These are phyloP conservation scores for Trichophyton benhamiae DNA, from an alignment of 2,329 filamentous ascomycete species.

Conservation along the genomic window DNA sequence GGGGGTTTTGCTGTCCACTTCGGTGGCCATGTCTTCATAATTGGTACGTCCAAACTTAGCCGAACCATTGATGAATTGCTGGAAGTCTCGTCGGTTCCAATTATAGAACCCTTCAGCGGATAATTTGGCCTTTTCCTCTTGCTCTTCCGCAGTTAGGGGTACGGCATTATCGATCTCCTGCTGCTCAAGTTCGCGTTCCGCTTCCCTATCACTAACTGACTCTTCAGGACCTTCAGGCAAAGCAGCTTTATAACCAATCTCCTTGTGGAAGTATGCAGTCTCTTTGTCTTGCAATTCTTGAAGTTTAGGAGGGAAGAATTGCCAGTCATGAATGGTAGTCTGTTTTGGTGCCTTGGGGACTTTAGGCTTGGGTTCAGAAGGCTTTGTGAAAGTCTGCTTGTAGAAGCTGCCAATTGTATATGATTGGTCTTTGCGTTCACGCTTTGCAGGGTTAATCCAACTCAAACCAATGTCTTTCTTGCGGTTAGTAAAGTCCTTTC, in stretches of 20 bases:
- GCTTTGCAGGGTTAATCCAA: constrained; percentile 98
- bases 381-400: constrained; percentile 68
- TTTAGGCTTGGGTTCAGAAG: constrained; percentile 80
- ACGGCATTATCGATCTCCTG: constrained; percentile 86
- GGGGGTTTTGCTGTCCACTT: constrained; percentile 80
- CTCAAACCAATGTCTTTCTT: constrained; percentile 86
- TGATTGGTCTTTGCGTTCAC: constrained; percentile 93
- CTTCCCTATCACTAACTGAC: constrained; percentile 72
- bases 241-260: constrained; percentile 89
- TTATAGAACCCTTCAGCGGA: constrained; percentile 77
- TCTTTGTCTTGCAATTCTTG: constrained; percentile 89
- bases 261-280: constrained; percentile 89
- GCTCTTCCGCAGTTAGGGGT: constrained; percentile 77
- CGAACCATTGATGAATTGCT: constrained; percentile 93
- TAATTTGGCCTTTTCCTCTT: constrained; percentile 70
- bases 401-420: constrained; percentile 99
- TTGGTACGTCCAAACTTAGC: constrained; percentile 82
- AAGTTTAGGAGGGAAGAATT: constrained; percentile 81
- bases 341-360: constrained; percentile 93
- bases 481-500: constrained; percentile 80
- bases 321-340: constrained; percentile 83
- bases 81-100: constrained; percentile 96
- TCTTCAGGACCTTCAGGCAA: constrained; percentile 80
- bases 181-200: constrained; percentile 76
- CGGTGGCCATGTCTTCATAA: constrained; percentile 71